phyloP scores from a whole-genome alignment of 129 eudicot species.

The Heracleum sosnowskyi region DNA sequence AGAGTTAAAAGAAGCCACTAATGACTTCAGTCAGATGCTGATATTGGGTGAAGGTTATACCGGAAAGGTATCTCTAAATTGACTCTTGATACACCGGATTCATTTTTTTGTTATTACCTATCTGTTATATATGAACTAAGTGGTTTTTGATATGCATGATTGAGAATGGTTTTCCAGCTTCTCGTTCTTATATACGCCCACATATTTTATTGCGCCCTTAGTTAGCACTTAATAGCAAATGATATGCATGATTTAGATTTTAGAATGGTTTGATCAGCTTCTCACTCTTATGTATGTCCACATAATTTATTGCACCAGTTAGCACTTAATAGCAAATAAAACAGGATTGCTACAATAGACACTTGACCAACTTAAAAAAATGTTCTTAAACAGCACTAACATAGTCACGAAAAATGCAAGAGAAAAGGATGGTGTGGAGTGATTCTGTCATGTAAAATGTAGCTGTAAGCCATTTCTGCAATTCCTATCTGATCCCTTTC shows the following conservation, averaged over 20 bases:
- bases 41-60: constrained; percentile 65
- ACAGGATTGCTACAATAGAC: background rate
- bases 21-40: constrained; percentile 42
- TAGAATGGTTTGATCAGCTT: background rate
- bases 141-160: background rate
- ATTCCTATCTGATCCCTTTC: too few species aligned
- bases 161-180: background rate
- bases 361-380: background rate
- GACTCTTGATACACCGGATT: background rate
- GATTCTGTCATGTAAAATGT: background rate
- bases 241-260: background rate
- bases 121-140: background rate
- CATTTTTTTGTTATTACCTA: background rate
- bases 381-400: background rate
- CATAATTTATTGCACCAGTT: background rate
- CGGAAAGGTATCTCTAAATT: constrained; percentile 56
- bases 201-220: background rate
- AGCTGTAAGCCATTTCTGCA: background rate
- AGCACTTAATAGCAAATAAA: background rate
- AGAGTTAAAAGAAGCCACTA: constrained; percentile 64
- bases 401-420: background rate
- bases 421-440: background rate
- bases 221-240: background rate
- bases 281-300: background rate
- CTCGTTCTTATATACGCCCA: background rate